Evolutionary conservation across 176 grass and related monocot genomes (phyloP).

Genomic region (Urochloa ruziziensis): DNA sequence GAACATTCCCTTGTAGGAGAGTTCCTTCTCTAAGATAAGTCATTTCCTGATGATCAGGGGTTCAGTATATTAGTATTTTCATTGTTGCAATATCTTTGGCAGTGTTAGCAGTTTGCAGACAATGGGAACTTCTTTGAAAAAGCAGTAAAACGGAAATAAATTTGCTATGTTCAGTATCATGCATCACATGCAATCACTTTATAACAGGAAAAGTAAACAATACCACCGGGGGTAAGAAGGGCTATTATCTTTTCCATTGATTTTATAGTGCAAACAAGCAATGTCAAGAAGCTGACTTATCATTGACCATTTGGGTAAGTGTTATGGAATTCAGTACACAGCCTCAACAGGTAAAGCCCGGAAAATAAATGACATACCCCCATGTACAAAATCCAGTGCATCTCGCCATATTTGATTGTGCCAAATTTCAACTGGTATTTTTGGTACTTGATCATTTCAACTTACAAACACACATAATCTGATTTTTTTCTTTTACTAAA

Average conservation of each 20-base stretch:
- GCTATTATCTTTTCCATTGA: background rate
- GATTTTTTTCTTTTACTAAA: constrained; percentile 5
- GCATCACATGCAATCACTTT: background rate
- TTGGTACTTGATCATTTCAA: background rate
- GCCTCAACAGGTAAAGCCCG: background rate
- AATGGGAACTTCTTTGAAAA: background rate
- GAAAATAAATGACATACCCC: background rate
- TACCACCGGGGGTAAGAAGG: background rate
- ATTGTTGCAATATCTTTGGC: background rate
- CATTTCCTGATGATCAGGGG: constrained; percentile 58
- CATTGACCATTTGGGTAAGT: background rate
- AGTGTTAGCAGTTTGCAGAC: background rate
- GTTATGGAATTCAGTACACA: background rate
- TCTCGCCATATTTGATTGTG: background rate
- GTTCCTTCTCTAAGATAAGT: constrained; percentile 80
- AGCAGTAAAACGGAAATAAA: background rate
- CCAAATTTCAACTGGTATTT: background rate
- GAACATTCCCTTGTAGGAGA: constrained; percentile 69
- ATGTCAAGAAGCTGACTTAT: background rate
- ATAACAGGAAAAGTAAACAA: constrained; percentile 19
- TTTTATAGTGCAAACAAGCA: background rate
- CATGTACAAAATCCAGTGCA: background rate
- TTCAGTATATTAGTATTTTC: background rate
- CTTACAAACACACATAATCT: background rate
- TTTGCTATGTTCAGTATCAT: background rate